Evolutionary conservation across 2,329 filamentous ascomycete species (phyloP).

Genomic region (Talaromyces albobiverticillius): DNA sequence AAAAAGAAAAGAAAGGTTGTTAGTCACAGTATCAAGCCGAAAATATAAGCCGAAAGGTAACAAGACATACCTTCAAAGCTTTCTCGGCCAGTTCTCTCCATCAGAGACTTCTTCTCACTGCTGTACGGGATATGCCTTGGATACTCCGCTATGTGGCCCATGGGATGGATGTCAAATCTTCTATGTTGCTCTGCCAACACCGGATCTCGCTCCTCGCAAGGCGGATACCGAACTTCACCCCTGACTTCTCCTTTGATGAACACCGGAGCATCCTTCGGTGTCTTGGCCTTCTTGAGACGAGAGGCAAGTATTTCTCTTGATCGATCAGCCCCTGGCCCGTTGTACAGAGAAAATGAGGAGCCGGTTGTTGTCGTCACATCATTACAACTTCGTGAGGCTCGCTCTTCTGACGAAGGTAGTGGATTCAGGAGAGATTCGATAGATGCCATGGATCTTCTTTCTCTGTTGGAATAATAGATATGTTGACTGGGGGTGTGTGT

Average conservation of each 20-base stretch:
- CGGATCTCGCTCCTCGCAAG: constrained; percentile 66
- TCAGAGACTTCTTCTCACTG: constrained; percentile 88
- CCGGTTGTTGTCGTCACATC: background rate
- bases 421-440: constrained; percentile 16
- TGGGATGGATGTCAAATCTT: constrained; percentile 63
- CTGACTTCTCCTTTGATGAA: constrained; percentile 61
- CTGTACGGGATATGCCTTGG: constrained; percentile 86
- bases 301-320: background rate
- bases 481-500: too few relatives aligned
- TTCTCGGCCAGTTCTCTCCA: constrained; percentile 79
- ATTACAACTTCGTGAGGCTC: background rate
- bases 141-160: constrained; percentile 58
- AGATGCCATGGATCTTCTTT: constrained; percentile 12
- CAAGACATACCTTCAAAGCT: constrained; percentile 73
- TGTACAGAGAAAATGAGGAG: background rate
- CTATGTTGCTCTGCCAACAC: constrained; percentile 57
- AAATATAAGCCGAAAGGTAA: background rate
- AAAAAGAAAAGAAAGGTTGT: constrained; percentile 3
- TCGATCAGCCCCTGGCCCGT: background rate
- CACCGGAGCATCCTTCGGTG: constrained; percentile 63
- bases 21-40: background rate
- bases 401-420: background rate
- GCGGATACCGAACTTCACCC: constrained; percentile 69
- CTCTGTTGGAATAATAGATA: too few relatives aligned
- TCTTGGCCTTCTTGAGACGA: constrained; percentile 41